Conservation (phyloP, 2,329 filamentous ascomycete species). For the Diaporthe vexans region DNA sequence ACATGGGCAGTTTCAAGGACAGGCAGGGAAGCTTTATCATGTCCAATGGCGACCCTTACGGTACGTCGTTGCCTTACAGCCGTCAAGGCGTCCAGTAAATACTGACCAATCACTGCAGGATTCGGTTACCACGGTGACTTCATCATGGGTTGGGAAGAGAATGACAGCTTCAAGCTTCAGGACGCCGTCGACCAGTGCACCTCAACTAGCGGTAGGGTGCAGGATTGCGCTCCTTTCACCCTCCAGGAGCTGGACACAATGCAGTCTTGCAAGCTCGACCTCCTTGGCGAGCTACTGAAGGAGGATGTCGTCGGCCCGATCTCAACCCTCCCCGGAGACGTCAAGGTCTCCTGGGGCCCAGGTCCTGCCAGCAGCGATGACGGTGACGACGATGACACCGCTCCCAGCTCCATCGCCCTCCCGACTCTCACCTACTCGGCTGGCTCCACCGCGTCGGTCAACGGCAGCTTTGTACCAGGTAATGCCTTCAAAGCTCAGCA, state of each 20-base stretch:
- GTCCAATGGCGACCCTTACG: conserved; percentile 82
- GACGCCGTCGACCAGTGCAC: conserved; percentile 82
- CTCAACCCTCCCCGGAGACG: conserved; percentile 75
- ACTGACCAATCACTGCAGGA: conserved; percentile 59
- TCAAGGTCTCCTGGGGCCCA: conserved; percentile 58
- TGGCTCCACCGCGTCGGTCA: conserved; percentile 51
- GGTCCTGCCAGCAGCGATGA: conserved; percentile 43
- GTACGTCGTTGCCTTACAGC: conserved; percentile 56
- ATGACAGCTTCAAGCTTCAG: conserved; percentile 68
- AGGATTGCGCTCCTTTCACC: conserved; percentile 82
- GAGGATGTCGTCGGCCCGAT: conserved; percentile 73
- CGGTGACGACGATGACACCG: conserved; percentile 35
- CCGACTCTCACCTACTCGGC: conserved; percentile 55
- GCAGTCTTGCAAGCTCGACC: conserved; percentile 71
- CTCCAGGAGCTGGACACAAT: conserved; percentile 72
- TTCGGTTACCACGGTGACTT: conserved; percentile 86
- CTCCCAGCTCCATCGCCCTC: conserved; percentile 43
- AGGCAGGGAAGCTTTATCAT: conserved; percentile 79
- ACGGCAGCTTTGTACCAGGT: conserved; percentile 55
- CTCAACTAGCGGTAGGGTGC: conserved; percentile 75
- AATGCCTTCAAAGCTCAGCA: conserved; percentile 57
- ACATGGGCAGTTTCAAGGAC: conserved; percentile 75
- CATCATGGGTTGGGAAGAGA: conserved; percentile 80
- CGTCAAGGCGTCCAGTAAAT: background rate
- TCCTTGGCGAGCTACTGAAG: conserved; percentile 66